phyloP scores from a whole-genome alignment of 208 protist species.

The Herpetomonas tarakana region DNA sequence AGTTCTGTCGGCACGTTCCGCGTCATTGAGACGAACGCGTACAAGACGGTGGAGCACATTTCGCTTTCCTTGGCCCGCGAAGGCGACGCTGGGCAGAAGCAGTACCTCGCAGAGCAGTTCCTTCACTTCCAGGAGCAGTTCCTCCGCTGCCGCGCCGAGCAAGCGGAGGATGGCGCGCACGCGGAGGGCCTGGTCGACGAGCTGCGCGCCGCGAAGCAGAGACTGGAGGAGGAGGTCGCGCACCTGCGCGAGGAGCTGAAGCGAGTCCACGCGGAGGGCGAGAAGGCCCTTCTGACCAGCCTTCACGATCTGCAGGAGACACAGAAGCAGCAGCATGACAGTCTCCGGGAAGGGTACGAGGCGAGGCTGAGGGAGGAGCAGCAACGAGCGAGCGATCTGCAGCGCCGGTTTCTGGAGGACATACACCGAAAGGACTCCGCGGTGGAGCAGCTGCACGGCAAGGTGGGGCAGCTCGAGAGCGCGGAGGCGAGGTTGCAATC shows the following conservation, averaged over 20 bases:
- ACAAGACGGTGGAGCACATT: constrained; percentile 83
- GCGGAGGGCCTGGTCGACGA: constrained; percentile 21
- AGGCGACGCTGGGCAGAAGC: constrained; percentile 79
- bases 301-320: constrained; percentile 19
- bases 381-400: constrained; percentile 1
- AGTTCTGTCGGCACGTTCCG: constrained; percentile 48
- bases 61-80: constrained; percentile 69
- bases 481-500: constrained; percentile 25
- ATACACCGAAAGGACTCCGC: constrained; percentile 23
- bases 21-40: constrained; percentile 67
- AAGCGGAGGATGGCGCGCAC: constrained; percentile 14
- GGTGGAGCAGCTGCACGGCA: constrained; percentile 16
- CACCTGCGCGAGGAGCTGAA: constrained; percentile 20
- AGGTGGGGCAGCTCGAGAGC: constrained; percentile 5
- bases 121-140: constrained; percentile 61
- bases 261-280: constrained; percentile 13
- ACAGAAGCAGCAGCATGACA: constrained; percentile 20
- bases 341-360: constrained; percentile 14
- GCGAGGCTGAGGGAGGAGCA: not conserved
- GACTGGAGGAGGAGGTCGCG: constrained; percentile 13
- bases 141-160: constrained; percentile 10
- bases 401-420: constrained; percentile 21
- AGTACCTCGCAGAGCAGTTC: constrained; percentile 80
- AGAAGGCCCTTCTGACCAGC: constrained; percentile 18
- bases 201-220: constrained; percentile 21